A percentile compares a stretch with the other conserved stretches of the same genome.
phyloP scores from a whole-genome alignment of 495 filamentous ascomycete genomes.

The Tuber calosporum region DNA sequence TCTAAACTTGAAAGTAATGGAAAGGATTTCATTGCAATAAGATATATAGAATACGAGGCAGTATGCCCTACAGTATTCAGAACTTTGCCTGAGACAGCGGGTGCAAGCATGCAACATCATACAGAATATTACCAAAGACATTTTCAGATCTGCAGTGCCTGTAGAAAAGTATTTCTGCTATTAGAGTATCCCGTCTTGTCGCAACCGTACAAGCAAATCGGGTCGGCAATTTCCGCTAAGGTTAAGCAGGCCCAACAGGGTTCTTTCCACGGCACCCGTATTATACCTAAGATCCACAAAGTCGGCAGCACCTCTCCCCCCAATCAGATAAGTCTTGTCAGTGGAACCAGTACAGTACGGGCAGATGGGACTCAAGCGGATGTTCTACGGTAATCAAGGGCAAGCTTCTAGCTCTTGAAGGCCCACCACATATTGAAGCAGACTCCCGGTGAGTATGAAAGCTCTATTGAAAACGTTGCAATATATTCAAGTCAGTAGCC shows the following conservation, averaged over 20 bases:
- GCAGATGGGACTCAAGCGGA: not conserved
- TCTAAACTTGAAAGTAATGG: too few species aligned
- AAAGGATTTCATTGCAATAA: too few species aligned
- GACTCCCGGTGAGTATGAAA: not conserved
- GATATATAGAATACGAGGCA: too few species aligned
- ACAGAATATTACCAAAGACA: too few species aligned
- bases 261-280: not conserved
- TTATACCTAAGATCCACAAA: not conserved
- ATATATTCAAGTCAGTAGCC: not conserved
- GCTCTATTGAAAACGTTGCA: not conserved
- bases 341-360: not conserved
- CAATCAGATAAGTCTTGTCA: not conserved
- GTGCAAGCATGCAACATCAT: too few species aligned
- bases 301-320: not conserved
- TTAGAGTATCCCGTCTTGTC: too few species aligned
- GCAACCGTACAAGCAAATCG: not conserved
- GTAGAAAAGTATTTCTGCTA: too few species aligned
- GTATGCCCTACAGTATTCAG: too few species aligned
- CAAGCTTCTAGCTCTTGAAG: not conserved
- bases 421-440: not conserved
- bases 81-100: too few species aligned
- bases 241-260: not conserved
- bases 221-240: not conserved
- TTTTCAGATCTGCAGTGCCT: too few species aligned
- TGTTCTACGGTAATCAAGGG: not conserved